phyloP scores from a whole-genome alignment of 371 early-diverging fungal species.

The Nosema granulosis region DNA sequence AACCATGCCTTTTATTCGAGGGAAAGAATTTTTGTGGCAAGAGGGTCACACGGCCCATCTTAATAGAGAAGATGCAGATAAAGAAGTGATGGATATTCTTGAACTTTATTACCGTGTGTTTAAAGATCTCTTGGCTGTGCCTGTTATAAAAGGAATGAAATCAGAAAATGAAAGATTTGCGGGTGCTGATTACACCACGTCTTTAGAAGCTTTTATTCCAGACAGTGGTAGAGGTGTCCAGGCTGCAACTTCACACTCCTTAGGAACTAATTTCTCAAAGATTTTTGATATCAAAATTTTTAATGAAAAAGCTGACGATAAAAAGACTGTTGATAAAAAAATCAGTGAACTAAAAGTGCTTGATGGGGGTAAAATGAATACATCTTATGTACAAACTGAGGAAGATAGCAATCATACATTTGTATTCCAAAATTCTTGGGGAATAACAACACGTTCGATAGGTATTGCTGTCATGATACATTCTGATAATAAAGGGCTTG shows the following conservation, averaged over 20 bases:
- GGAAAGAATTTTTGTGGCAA: slow-evolving; percentile 99
- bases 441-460: slow-evolving; percentile 93
- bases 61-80: slow-evolving; percentile 79
- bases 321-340: slow-evolving; percentile 86
- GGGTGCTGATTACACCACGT: slow-evolving; percentile 94
- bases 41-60: slow-evolving; percentile 98
- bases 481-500: slow-evolving; percentile 90
- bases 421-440: slow-evolving; percentile 99
- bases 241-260: slow-evolving; percentile 95
- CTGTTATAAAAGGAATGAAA: slow-evolving; percentile 93
- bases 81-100: slow-evolving; percentile 82
- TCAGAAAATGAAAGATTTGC: slow-evolving; percentile 99
- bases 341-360: slow-evolving; percentile 98
- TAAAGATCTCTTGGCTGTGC: slow-evolving; percentile 92
- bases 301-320: slow-evolving; percentile 66
- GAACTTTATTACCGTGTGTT: slow-evolving; percentile 90
- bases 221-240: slow-evolving; percentile 96
- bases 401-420: slow-evolving; percentile 67
- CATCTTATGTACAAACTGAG: slow-evolving; percentile 66
- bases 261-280: slow-evolving; percentile 97
- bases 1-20: slow-evolving; percentile 93
- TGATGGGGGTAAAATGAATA: slow-evolving; percentile 93
- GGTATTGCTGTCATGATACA: slow-evolving; percentile 99
- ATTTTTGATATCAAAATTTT: slow-evolving; percentile 87
- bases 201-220: slow-evolving; percentile 95